Base-by-base conservation (phyloP, 139 green algal genomes). In the Auxenochlorella pyrenoidosa region DNA sequence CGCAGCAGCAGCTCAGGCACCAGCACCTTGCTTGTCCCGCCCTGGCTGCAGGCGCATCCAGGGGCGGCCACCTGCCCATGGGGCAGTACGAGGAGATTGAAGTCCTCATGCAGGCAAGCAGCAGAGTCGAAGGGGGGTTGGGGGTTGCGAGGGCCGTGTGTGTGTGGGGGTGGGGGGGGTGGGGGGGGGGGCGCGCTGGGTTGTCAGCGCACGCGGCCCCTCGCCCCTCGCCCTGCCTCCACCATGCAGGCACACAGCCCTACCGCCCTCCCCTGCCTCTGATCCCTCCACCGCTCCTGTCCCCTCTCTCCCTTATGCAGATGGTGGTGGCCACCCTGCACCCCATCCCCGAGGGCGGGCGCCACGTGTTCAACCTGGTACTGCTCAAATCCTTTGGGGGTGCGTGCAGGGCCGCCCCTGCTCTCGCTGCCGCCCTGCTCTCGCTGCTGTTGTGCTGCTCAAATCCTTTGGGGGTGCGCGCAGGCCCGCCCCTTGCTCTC, bases 101-200 rank as follows among this genome's bases (percentile, higher is more conserved):
- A 30, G 80, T 51, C 28, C 80, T 85, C 36, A 77, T 77, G 80
- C 80, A 85, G 80, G 80, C 72, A 65, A 51, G 43, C 24, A 26
- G 6, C 47, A 58, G 47, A 12, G 47, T n/a, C n/a, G n/a, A n/a
- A 12, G 47, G 12, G 47, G 47, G 47, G 26, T 8, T 34, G 2
- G 63, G 8, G 13, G 63, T 34, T 6, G 6, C 26, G 30, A 24
- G 3, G 24, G 24, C 63, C 63, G 6, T 68, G 28, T 58, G 8
- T 58, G 8, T 12, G 6, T 6, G 47, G 6, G 8, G 47, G 8
- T 12, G 12, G 6, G 47, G 8, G 8, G 12, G 8, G 12, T 12
- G 8, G 8, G 6, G 47, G 8, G 12, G 47, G n/a, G n/a, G n/a
- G n/a, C n/a, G n/a, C n/a, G n/a, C n/a, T n/a, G n/a, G n/a, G n/a